These are phyloP conservation scores for Populus simonii DNA, from an alignment of 345 rosid species.

Conservation along the genomic window DNA sequence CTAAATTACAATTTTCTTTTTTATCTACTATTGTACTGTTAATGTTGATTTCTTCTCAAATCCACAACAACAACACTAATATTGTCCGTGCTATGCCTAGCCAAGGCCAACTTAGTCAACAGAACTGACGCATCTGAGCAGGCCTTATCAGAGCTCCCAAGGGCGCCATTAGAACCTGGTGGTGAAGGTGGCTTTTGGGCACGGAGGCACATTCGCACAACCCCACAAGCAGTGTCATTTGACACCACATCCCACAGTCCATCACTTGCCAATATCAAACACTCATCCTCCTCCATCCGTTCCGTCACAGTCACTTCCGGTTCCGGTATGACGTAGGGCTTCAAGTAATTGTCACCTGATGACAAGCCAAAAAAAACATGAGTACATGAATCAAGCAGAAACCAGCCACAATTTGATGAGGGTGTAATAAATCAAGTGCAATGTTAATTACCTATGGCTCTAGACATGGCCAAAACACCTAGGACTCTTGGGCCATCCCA, in stretches of 20 bases:
- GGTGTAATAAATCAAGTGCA: neutral
- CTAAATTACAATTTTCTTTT: neutral
- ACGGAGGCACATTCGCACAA: conserved; percentile 61
- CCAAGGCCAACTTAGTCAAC: conserved; percentile 82
- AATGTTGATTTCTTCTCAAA: conserved; percentile 41
- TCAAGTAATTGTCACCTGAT: conserved; percentile 81
- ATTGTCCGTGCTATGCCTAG: conserved; percentile 70
- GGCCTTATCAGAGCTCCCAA: conserved; percentile 52
- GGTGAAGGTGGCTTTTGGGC: conserved; percentile 29
- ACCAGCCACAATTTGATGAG: neutral
- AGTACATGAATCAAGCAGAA: neutral
- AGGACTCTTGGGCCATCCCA: conserved; percentile 88
- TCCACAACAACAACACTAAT: conserved; percentile 84
- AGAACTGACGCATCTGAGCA: conserved; percentile 71
- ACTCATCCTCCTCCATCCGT: conserved; percentile 69
- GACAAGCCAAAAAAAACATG: neutral
- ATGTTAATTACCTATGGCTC: conserved; percentile 64
- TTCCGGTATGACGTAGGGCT: conserved; percentile 78
- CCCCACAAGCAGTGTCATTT: conserved; percentile 68
- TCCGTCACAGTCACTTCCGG: conserved; percentile 74
- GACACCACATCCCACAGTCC: conserved; percentile 96
- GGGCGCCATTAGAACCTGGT: conserved; percentile 10
- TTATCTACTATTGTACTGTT: neutral
- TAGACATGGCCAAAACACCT: conserved; percentile 86
- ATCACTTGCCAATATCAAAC: conserved; percentile 73